These are phyloP conservation scores for Capronia epimyces DNA, from an alignment of 2,329 filamentous ascomycete species.

Conservation along the genomic window DNA sequence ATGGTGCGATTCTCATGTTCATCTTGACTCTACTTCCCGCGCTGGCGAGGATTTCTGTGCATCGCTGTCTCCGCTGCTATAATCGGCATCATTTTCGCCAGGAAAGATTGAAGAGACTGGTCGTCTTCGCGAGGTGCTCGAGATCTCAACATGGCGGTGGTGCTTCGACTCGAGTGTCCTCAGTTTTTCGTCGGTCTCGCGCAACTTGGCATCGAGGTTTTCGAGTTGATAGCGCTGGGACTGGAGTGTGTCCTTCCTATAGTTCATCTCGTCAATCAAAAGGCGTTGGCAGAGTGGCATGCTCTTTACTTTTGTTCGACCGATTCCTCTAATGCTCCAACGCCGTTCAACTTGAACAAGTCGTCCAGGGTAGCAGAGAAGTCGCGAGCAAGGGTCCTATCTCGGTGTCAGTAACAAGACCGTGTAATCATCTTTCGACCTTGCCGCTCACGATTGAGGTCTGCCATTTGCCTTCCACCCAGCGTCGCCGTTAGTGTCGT, in stretches of 20 bases:
- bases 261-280: not conserved
- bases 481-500: slow-evolving; percentile 10
- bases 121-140: slow-evolving; percentile 5
- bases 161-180: slow-evolving; percentile 35
- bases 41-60: slow-evolving; percentile 11
- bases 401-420: not conserved
- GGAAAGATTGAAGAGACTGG: slow-evolving; percentile 6
- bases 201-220: slow-evolving; percentile 74
- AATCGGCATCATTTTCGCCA: slow-evolving; percentile 9
- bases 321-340: slow-evolving; percentile 67
- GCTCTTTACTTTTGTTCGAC: slow-evolving; percentile 67
- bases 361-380: slow-evolving; percentile 83
- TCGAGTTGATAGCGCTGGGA: slow-evolving; percentile 74
- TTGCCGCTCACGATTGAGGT: slow-evolving; percentile 73
- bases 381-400: slow-evolving; percentile 76
- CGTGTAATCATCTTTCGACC: not conserved
- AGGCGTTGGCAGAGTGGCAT: not conserved
- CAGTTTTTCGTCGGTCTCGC: slow-evolving; percentile 77
- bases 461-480: slow-evolving; percentile 51
- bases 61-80: slow-evolving; percentile 25
- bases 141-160: slow-evolving; percentile 15
- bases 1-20: not conserved
- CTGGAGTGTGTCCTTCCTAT: slow-evolving; percentile 72
- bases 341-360: slow-evolving; percentile 79
- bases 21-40: slow-evolving; percentile 3